Evolutionary conservation across 768 basidiomycete genomes (phyloP).

Genomic region (Suillus plorans): DNA sequence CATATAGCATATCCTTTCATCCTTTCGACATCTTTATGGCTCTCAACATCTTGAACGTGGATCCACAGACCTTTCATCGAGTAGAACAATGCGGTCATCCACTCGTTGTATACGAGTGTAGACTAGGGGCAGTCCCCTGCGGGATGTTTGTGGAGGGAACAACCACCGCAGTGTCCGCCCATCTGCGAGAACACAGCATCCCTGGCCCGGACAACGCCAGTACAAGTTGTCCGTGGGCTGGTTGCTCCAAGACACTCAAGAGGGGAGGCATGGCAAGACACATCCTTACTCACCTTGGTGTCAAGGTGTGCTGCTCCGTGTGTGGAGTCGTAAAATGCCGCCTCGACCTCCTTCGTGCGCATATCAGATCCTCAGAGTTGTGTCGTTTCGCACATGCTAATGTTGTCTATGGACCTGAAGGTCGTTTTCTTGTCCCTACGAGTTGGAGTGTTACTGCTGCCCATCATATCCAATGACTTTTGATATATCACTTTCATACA

Average conservation of each 20-base stretch:
- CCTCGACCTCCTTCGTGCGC: neutral
- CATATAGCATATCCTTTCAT: too few relatives aligned
- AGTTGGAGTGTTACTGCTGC: neutral
- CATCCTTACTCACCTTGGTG: constrained; percentile 7
- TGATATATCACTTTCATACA: neutral
- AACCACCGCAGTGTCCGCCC: neutral
- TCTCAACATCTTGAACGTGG: neutral
- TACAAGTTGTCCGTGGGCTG: neutral
- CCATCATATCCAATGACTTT: neutral
- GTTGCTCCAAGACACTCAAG: constrained; percentile 2
- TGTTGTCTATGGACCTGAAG: neutral
- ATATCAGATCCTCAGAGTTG: neutral
- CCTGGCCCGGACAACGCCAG: neutral
- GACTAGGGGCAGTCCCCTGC: neutral
- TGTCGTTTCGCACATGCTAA: neutral
- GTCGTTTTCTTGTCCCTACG: neutral
- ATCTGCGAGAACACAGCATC: constrained; percentile 9
- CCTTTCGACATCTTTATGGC: too few relatives aligned
- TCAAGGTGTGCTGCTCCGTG: constrained; percentile 1
- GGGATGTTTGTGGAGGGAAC: constrained; percentile 1
- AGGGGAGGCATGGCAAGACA: constrained; percentile 5
- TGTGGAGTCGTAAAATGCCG: neutral
- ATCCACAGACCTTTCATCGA: neutral
- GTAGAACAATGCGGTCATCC: neutral
- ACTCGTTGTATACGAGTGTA: neutral